phyloP scores from a whole-genome alignment of 805 yeast species.

The Yamadazyma kitorensis region DNA sequence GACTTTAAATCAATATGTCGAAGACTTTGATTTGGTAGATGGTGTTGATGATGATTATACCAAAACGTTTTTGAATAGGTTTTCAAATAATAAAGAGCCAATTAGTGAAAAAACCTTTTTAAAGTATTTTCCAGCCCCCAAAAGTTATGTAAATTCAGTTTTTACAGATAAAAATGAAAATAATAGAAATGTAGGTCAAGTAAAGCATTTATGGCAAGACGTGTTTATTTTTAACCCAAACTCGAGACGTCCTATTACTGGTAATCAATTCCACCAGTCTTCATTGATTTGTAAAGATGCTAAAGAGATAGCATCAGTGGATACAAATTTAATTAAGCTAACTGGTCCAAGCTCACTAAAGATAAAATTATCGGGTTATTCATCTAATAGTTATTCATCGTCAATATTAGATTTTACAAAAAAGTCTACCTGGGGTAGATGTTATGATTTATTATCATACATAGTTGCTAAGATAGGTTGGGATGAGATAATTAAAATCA shows the following conservation, averaged over 20 bases:
- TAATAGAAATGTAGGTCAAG: conserved; percentile 20
- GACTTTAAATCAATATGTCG: conserved; percentile 37
- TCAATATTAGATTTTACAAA: conserved; percentile 32
- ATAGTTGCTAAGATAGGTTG: conserved; percentile 75
- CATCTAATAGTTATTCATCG: conserved; percentile 23
- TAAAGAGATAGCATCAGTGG: conserved; percentile 35
- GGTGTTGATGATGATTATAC: conserved; percentile 27
- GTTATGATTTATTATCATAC: conserved; percentile 66
- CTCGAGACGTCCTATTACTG: conserved; percentile 33
- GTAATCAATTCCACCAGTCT: conserved; percentile 33
- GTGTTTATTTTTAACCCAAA: conserved; percentile 26
- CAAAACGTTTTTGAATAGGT: conserved; percentile 18
- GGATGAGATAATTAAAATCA: conserved; percentile 66
- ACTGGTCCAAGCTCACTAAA: conserved; percentile 27
- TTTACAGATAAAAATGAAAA: not conserved
- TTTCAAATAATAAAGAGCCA: conserved; percentile 16
- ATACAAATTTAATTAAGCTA: conserved; percentile 24
- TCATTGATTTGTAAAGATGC: conserved; percentile 33
- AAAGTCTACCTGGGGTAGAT: conserved; percentile 41
- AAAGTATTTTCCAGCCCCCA: conserved; percentile 28
- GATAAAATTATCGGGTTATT: conserved; percentile 28
- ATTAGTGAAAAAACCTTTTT: conserved; percentile 27
- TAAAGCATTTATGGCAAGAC: conserved; percentile 32
- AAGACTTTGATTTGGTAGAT: conserved; percentile 17
- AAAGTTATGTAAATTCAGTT: conserved; percentile 1